These are phyloP conservation scores for Peribolospora baueri DNA, from an alignment of 768 basidiomycete genomes.

Conservation along the genomic window DNA sequence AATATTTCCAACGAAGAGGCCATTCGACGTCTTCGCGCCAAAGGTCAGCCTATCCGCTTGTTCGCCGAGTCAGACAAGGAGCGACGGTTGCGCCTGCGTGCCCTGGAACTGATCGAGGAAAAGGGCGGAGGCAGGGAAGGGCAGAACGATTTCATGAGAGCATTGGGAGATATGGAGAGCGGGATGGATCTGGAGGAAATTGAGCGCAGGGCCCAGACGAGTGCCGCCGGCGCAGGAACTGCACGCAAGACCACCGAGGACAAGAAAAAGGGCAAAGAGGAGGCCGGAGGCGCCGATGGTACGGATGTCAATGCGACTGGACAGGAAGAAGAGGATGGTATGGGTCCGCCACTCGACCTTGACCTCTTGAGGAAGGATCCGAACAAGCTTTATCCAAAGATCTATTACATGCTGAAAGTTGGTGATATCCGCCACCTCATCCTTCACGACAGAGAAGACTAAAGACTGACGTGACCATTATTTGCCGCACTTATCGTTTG, in stretches of 20 bases:
- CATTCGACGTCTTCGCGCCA: constrained; percentile 58
- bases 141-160: constrained; percentile 67
- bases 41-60: constrained; percentile 79
- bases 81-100: constrained; percentile 61
- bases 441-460: too few species aligned
- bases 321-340: constrained; percentile 7
- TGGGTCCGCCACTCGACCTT: constrained; percentile 34
- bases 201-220: constrained; percentile 37
- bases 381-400: constrained; percentile 84
- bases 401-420: constrained; percentile 76
- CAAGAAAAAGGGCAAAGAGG: constrained; percentile 9
- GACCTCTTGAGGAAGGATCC: constrained; percentile 65
- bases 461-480: background rate
- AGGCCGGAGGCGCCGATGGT: constrained; percentile 16
- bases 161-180: constrained; percentile 30
- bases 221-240: constrained; percentile 30
- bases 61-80: constrained; percentile 95
- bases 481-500: background rate
- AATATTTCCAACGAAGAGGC: constrained; percentile 87
- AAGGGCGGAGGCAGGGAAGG: constrained; percentile 40
- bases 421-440: constrained; percentile 1
- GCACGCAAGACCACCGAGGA: constrained; percentile 1
- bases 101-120: constrained; percentile 77
- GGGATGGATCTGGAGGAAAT: constrained; percentile 50
- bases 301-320: background rate